A percentile compares a stretch with the other conserved stretches of the same genome.
These are phyloP conservation scores for Fonticula alba DNA, from an alignment of 78 protist genomes.

Conservation along the genomic window DNA sequence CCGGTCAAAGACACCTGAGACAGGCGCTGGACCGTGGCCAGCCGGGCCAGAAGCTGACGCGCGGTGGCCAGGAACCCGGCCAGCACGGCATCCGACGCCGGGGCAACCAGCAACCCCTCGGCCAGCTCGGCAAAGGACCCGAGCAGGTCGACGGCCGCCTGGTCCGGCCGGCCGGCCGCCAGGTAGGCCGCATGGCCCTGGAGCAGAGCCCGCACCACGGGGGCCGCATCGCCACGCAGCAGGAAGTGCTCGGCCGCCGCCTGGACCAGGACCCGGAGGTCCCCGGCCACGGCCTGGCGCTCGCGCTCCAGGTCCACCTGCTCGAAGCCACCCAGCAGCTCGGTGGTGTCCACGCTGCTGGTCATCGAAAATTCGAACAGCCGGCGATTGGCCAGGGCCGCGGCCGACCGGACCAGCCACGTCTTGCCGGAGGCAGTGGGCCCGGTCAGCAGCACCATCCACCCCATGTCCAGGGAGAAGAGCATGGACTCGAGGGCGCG, in stretches of 20 bases:
- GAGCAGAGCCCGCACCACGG: background rate
- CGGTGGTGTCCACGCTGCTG: constrained; percentile 57
- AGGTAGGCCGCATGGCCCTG: too few relatives aligned
- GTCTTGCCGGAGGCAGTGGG: constrained; percentile 73
- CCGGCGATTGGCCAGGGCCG: constrained; percentile 44
- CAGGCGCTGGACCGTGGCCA: too few relatives aligned
- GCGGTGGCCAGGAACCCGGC: too few relatives aligned
- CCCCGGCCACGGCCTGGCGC: background rate
- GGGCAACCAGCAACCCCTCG: too few relatives aligned
- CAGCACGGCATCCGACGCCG: too few relatives aligned
- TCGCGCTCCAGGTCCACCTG: constrained; percentile 46
- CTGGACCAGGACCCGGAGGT: background rate
- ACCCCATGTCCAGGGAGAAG: constrained; percentile 30
- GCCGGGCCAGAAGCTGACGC: too few relatives aligned
- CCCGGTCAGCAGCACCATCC: constrained; percentile 66
- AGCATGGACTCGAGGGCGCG: constrained; percentile 23
- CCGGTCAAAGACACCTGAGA: constrained; percentile 38
- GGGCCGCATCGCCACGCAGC: background rate
- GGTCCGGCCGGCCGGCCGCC: too few relatives aligned
- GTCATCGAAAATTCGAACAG: constrained; percentile 66
- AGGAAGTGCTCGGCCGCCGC: background rate
- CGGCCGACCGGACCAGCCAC: constrained; percentile 44
- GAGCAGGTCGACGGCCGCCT: too few relatives aligned
- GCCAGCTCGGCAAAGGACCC: too few relatives aligned
- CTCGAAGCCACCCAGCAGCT: constrained; percentile 74